Percentiles rank a stretch among this genome's conserved stretches.
These are phyloP conservation scores for Syzygium oleosum DNA, from an alignment of 345 rosid species.

Conservation along the genomic window DNA sequence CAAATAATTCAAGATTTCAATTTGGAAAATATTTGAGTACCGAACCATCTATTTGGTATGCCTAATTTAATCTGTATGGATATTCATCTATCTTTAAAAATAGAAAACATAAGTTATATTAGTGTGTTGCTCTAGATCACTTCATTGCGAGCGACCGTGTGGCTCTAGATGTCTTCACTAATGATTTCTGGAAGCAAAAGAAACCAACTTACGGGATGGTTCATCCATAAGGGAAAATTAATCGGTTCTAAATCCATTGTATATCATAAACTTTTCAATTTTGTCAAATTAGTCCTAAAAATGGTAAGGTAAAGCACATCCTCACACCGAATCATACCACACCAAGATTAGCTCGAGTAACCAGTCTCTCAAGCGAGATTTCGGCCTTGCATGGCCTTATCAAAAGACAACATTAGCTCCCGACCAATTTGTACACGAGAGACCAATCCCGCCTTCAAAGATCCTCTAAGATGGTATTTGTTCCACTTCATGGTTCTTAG, in stretches of 20 bases:
- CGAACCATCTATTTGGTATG: neutral
- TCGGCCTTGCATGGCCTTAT: neutral
- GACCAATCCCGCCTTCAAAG: neutral
- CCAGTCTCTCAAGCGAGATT: neutral
- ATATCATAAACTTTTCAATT: too few species aligned
- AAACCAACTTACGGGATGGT: neutral
- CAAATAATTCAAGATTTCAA: neutral
- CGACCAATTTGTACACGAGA: neutral
- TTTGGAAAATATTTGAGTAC: neutral
- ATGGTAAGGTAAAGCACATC: neutral
- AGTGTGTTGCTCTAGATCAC: too few species aligned
- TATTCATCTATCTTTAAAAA: neutral
- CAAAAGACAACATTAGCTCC: neutral
- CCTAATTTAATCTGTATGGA: neutral
- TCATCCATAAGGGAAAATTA: neutral
- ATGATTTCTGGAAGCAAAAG: neutral
- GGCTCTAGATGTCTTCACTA: neutral
- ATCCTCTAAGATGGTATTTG: neutral
- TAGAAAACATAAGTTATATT: neutral
- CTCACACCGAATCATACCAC: accelerated
- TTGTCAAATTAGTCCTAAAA: neutral
- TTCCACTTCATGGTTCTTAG: neutral
- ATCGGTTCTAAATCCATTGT: neutral
- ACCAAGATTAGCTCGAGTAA: neutral
- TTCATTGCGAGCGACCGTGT: neutral